Evolutionary conservation across 768 basidiomycete genomes (phyloP).

Genomic region (Gautieria morchelliformis): DNA sequence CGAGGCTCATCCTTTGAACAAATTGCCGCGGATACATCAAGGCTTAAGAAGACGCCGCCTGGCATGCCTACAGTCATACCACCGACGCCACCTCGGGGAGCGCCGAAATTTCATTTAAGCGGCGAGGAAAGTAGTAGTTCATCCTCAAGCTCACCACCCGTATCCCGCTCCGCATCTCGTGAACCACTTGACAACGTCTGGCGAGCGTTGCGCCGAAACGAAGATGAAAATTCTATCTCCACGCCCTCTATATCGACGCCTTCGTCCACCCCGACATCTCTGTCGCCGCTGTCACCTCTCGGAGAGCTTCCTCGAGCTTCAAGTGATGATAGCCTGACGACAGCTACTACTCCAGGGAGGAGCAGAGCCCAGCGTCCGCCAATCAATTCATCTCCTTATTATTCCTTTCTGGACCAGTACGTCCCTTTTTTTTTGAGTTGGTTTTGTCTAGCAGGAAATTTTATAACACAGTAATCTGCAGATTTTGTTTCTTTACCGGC

Average conservation of each 20-base stretch:
- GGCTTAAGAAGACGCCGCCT: background rate
- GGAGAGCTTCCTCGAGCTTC: slow-evolving; percentile 15
- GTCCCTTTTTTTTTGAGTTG: slow-evolving; percentile 21
- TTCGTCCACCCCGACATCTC: slow-evolving; percentile 30
- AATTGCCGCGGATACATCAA: background rate
- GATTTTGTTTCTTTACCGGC: slow-evolving; percentile 80
- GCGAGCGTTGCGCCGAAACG: background rate
- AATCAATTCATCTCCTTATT: slow-evolving; percentile 26
- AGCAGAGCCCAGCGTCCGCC: slow-evolving; percentile 21
- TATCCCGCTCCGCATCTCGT: background rate
- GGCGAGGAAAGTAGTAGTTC: background rate
- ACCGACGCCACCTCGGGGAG: background rate
- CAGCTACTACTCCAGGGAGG: slow-evolving; percentile 8
- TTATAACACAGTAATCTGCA: slow-evolving; percentile 20
- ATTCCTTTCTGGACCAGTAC: slow-evolving; percentile 55
- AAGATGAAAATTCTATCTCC: slow-evolving; percentile 24
- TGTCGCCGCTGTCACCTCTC: slow-evolving; percentile 33
- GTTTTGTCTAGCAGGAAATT: slow-evolving; percentile 1
- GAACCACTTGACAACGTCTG: background rate
- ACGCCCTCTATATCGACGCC: slow-evolving; percentile 40
- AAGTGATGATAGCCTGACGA: slow-evolving; percentile 10
- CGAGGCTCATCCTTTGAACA: background rate
- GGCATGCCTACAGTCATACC: background rate
- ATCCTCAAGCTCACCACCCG: background rate
- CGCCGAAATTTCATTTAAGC: background rate